Percentiles rank a stretch among this genome's conserved stretches.
These are phyloP conservation scores for Spiromastix sp. DNA, from an alignment of 2,329 filamentous ascomycete species.

Conservation along the genomic window DNA sequence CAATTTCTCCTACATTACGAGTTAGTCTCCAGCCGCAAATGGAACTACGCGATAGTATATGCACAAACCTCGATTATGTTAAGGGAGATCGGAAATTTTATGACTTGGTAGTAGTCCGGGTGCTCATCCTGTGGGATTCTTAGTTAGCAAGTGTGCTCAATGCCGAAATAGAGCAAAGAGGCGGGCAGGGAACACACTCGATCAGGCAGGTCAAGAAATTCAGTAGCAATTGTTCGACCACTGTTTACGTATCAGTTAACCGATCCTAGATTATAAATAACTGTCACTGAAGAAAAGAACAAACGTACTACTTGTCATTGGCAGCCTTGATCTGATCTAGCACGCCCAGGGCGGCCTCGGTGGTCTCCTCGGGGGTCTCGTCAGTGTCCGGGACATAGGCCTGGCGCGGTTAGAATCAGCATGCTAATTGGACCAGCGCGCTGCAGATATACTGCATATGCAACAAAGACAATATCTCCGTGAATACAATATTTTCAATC, in stretches of 20 bases:
- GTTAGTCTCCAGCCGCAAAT: background rate
- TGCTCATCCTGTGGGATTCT: constrained; percentile 36
- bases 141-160: constrained; percentile 5
- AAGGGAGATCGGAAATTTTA: constrained; percentile 68
- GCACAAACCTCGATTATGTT: constrained; percentile 56
- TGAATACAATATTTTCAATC: no score
- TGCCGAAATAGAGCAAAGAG: background rate
- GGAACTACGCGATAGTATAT: background rate
- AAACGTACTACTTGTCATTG: constrained; percentile 12
- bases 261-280: background rate
- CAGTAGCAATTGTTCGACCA: constrained; percentile 62
- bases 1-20: constrained; percentile 47
- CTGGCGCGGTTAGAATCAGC: constrained; percentile 8
- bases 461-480: background rate
- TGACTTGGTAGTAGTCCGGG: constrained; percentile 69
- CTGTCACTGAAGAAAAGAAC: background rate
- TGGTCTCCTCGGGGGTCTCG: constrained; percentile 13
- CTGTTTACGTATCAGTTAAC: constrained; percentile 27
- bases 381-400: constrained; percentile 11
- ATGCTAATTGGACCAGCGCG: background rate
- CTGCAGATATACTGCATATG: background rate
- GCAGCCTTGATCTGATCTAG: constrained; percentile 12
- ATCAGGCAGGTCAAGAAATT: constrained; percentile 63
- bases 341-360: constrained; percentile 9
- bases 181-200: constrained; percentile 26